Evolutionary conservation across 257 asterid genomes (phyloP).

Genomic region (Solanum raphanifolium): DNA sequence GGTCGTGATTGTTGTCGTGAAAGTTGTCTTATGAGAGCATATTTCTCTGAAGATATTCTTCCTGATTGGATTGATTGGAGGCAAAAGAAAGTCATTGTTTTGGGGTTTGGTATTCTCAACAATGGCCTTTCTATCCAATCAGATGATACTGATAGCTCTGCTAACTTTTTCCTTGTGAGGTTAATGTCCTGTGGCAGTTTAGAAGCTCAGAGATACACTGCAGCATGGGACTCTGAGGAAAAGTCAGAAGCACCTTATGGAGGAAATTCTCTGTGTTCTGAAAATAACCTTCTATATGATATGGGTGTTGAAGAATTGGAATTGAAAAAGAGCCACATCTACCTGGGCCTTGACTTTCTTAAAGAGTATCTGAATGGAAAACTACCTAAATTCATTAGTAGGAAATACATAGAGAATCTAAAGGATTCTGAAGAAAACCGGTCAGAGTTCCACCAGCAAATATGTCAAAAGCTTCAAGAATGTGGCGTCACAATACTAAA

Average conservation of each 20-base stretch:
- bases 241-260: slow-evolving; percentile 22
- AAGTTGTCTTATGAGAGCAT: slow-evolving; percentile 42
- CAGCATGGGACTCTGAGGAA: slow-evolving; percentile 29
- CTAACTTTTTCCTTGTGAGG: slow-evolving; percentile 49
- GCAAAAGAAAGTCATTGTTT: slow-evolving; percentile 42
- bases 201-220: slow-evolving; percentile 54
- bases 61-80: slow-evolving; percentile 88
- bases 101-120: slow-evolving; percentile 60
- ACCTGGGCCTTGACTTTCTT: slow-evolving; percentile 37
- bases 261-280: slow-evolving; percentile 19
- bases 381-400: slow-evolving; percentile 22
- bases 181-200: slow-evolving; percentile 66
- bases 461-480: slow-evolving; percentile 26
- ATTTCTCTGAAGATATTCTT: slow-evolving; percentile 33
- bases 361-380: slow-evolving; percentile 36
- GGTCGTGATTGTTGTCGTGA: slow-evolving; percentile 49
- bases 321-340: slow-evolving; percentile 14
- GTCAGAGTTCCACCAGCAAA: slow-evolving; percentile 20
- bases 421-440: slow-evolving; percentile 9
- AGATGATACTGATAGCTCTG: slow-evolving; percentile 23
- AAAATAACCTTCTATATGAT: slow-evolving; percentile 38
- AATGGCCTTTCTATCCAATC: slow-evolving; percentile 19
- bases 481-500: slow-evolving; percentile 13
- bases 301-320: slow-evolving; percentile 14
- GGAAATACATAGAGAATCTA: slow-evolving; percentile 9